phyloP scores from a whole-genome alignment of 768 basidiomycete genomes.

The Xanthoconium purpureum region DNA sequence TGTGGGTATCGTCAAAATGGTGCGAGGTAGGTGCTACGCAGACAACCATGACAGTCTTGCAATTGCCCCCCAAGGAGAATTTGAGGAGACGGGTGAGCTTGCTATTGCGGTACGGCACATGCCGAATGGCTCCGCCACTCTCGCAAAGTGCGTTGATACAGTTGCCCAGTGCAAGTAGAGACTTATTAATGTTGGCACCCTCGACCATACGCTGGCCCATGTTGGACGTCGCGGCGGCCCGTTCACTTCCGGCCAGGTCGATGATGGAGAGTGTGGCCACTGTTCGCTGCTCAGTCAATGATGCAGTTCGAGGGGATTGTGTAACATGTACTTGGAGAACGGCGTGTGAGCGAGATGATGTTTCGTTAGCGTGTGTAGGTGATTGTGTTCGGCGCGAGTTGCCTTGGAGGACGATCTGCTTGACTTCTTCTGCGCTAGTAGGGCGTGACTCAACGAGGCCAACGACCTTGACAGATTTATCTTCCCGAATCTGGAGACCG shows the following conservation, averaged over 20 bases:
- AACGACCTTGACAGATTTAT: slow-evolving; percentile 87
- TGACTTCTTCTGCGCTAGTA: slow-evolving; percentile 85
- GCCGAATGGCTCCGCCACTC: slow-evolving; percentile 81
- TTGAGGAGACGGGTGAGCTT: slow-evolving; percentile 97
- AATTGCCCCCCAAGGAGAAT: slow-evolving; percentile 97
- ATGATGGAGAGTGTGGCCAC: slow-evolving; percentile 96
- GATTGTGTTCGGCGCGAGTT: slow-evolving; percentile 89
- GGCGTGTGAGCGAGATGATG: slow-evolving; percentile 95
- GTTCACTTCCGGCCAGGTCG: slow-evolving; percentile 95
- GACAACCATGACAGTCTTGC: slow-evolving; percentile 99
- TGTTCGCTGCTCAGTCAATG: slow-evolving; percentile 75
- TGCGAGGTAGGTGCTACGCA: slow-evolving; percentile 93
- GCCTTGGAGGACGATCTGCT: slow-evolving; percentile 86
- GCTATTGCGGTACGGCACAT: slow-evolving; percentile 96
- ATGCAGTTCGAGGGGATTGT: slow-evolving; percentile 81
- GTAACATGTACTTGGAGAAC: slow-evolving; percentile 94
- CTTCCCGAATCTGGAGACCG: slow-evolving; percentile 90
- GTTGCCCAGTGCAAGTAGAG: slow-evolving; percentile 92
- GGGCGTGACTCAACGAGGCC: slow-evolving; percentile 83
- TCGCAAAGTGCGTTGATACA: slow-evolving; percentile 99
- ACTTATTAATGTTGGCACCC: slow-evolving; percentile 99
- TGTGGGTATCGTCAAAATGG: slow-evolving; percentile 98
- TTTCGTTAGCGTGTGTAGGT: slow-evolving; percentile 94
- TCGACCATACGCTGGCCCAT: slow-evolving; percentile 99
- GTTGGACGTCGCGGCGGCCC: slow-evolving; percentile 93